Conservation (phyloP, 495 filamentous ascomycete genomes). For the Hyaloscypha finlandica region DNA sequence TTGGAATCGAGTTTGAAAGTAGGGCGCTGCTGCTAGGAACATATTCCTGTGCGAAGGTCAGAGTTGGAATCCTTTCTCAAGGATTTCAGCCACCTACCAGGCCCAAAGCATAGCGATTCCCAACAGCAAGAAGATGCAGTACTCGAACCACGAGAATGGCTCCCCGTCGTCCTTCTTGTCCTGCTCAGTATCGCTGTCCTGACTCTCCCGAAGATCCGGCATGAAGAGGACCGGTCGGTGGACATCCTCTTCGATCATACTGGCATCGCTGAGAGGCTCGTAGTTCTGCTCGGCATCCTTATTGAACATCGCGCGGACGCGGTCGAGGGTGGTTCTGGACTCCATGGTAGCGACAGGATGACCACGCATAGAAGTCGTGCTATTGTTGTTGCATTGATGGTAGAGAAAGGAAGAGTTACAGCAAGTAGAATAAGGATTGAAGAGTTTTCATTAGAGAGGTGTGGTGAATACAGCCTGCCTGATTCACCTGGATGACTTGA, state of each 20-base stretch:
- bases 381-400: conserved; percentile 24
- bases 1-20: conserved; percentile 84
- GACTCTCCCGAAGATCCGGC: conserved; percentile 39
- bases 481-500: not conserved
- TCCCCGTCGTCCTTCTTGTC: conserved; percentile 33
- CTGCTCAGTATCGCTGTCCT: conserved; percentile 4
- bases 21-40: conserved; percentile 94
- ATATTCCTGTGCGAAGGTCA: conserved; percentile 73
- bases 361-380: not conserved
- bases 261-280: conserved; percentile 55
- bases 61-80: not conserved
- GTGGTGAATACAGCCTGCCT: conserved; percentile 11
- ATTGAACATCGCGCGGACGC: conserved; percentile 47
- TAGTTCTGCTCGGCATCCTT: conserved; percentile 52
- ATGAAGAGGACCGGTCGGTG: conserved; percentile 29
- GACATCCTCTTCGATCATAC: conserved; percentile 33
- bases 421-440: not conserved
- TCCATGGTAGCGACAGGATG: conserved; percentile 14
- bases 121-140: conserved; percentile 81
- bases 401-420: not conserved
- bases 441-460: not conserved
- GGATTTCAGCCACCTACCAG: conserved; percentile 62
- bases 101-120: conserved; percentile 96
- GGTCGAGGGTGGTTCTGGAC: conserved; percentile 42
- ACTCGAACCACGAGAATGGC: conserved; percentile 78